Percentiles rank a stretch among this genome's conserved stretches.
Evolutionary conservation across 768 basidiomycete genomes (phyloP).

Genomic region (Hygrophorus russula): DNA sequence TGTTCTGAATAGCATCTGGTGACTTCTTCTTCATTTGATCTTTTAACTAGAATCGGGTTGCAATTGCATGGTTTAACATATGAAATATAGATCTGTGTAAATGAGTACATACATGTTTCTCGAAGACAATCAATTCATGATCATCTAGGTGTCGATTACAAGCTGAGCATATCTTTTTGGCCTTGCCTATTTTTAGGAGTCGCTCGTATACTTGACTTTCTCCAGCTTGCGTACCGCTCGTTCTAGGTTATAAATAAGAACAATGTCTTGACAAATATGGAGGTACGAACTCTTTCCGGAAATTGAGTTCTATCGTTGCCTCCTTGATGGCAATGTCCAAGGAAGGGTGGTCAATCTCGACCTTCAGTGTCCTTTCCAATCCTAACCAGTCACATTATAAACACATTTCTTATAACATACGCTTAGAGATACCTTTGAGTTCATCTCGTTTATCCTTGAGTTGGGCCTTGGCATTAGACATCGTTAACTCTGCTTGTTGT

Average conservation of each 20-base stretch:
- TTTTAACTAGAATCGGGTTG: slow-evolving; percentile 36
- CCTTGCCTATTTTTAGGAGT: slow-evolving; percentile 45
- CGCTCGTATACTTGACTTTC: slow-evolving; percentile 36
- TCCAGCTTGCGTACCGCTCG: slow-evolving; percentile 12
- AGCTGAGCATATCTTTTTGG: slow-evolving; percentile 58
- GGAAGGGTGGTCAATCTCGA: slow-evolving; percentile 21
- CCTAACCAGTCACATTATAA: slow-evolving; percentile 19
- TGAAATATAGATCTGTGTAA: slow-evolving; percentile 8
- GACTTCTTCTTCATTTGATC: slow-evolving; percentile 48
- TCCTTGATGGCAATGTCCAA: slow-evolving; percentile 40
- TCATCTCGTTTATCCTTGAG: slow-evolving; percentile 53
- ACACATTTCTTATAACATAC: background rate
- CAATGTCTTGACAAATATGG: background rate
- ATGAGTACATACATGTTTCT: slow-evolving; percentile 52
- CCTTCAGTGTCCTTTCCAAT: slow-evolving; percentile 35
- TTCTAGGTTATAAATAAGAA: slow-evolving; percentile 2
- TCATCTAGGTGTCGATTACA: slow-evolving; percentile 64
- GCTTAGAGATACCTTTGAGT: slow-evolving; percentile 29
- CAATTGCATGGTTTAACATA: slow-evolving; percentile 2
- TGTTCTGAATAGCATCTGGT: slow-evolving; percentile 30
- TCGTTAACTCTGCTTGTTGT: slow-evolving; percentile 50
- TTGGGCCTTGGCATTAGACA: slow-evolving; percentile 50
- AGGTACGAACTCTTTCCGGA: slow-evolving; percentile 29
- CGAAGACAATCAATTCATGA: slow-evolving; percentile 42
- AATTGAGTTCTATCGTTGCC: slow-evolving; percentile 30